Evolutionary conservation across 805 yeast genomes (phyloP).

Genomic region (Zygoascus flipseniorum): DNA sequence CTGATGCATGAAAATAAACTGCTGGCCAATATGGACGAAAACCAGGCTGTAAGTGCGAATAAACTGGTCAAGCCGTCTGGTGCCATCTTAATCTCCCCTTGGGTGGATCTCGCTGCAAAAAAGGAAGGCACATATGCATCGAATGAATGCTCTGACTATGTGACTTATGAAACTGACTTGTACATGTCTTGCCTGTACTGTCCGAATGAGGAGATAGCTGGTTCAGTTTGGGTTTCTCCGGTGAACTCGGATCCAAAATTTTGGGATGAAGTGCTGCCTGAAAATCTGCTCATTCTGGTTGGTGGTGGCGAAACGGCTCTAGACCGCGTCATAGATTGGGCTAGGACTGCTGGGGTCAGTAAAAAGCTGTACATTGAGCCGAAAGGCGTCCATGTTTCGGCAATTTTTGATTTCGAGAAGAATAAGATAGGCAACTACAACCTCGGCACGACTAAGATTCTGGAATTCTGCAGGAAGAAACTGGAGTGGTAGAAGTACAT

Average conservation of each 20-base stretch:
- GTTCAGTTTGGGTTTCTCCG: slow-evolving; percentile 7
- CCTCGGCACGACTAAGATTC: not conserved
- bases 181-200: slow-evolving; percentile 7
- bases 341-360: not conserved
- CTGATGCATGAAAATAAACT: slow-evolving; percentile 1
- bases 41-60: not conserved
- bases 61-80: slow-evolving; percentile 7
- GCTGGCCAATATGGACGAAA: not conserved
- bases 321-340: slow-evolving; percentile 5
- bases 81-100: slow-evolving; percentile 9
- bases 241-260: slow-evolving; percentile 2
- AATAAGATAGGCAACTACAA: not conserved
- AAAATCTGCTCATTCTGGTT: slow-evolving; percentile 3
- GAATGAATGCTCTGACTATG: slow-evolving; percentile 3
- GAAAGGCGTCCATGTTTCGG: not conserved
- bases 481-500: not conserved
- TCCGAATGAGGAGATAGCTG: not conserved
- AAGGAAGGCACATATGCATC: slow-evolving; percentile 7
- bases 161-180: slow-evolving; percentile 1
- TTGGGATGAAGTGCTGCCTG: slow-evolving; percentile 11
- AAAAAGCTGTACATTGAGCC: not conserved
- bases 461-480: not conserved
- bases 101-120: slow-evolving; percentile 10
- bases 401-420: not conserved
- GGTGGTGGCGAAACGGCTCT: slow-evolving; percentile 9